Conservation (phyloP, 768 basidiomycete genomes). For the Boletus speciosus region DNA sequence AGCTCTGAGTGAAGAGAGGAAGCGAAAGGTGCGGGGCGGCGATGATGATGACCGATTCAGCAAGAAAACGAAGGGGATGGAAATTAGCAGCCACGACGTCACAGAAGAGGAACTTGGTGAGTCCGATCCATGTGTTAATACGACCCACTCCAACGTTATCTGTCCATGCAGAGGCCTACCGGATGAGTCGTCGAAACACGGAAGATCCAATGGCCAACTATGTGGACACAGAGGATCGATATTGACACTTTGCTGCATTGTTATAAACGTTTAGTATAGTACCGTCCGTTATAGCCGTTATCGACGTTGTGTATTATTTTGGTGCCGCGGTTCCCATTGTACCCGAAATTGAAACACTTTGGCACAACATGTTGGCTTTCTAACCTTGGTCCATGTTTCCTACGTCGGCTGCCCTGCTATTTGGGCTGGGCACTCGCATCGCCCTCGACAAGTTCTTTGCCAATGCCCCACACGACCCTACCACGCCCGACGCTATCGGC, state of each 20-base stretch:
- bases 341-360: constrained; percentile 20
- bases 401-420: constrained; percentile 64
- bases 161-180: constrained; percentile 74
- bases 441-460: constrained; percentile 56
- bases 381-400: constrained; percentile 39
- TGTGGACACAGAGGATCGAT: constrained; percentile 52
- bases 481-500: constrained; percentile 38
- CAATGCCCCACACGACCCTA: constrained; percentile 34
- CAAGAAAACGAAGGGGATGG: constrained; percentile 57
- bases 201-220: constrained; percentile 96
- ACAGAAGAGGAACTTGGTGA: constrained; percentile 84
- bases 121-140: constrained; percentile 22
- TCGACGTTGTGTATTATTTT: constrained; percentile 4
- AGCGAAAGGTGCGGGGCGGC: constrained; percentile 62
- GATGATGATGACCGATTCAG: constrained; percentile 50
- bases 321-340: constrained; percentile 14
- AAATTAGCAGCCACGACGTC: constrained; percentile 67
- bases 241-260: neutral
- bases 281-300: neutral
- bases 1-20: constrained; percentile 77
- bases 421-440: constrained; percentile 73
- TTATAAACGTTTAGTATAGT: too few relatives aligned
- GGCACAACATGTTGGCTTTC: constrained; percentile 16
- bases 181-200: constrained; percentile 62
- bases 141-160: constrained; percentile 2